These are phyloP conservation scores for Capronia americana DNA, from an alignment of 2,329 filamentous ascomycete genomes.

Conservation along the genomic window DNA sequence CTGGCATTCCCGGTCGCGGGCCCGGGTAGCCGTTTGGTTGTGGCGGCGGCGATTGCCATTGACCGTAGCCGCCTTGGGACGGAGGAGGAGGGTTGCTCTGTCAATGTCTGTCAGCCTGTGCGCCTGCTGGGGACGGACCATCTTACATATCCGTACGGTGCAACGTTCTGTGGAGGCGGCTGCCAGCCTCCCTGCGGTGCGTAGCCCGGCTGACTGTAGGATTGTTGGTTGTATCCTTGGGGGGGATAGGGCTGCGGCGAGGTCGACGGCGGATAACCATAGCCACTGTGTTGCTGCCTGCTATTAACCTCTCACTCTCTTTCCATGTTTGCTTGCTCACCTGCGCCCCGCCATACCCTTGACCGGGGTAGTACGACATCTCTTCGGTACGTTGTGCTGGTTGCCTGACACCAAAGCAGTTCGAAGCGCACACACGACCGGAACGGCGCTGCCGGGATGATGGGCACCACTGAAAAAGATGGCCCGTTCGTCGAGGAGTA, in stretches of 20 bases:
- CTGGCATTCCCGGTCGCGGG: slow-evolving; percentile 38
- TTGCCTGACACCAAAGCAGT: neutral
- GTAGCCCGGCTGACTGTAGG: slow-evolving; percentile 30
- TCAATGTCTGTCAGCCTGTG: neutral
- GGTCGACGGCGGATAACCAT: slow-evolving; percentile 41
- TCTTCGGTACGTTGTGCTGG: neutral
- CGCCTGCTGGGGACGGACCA: slow-evolving; percentile 12
- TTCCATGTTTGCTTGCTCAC: neutral
- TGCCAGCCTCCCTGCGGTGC: slow-evolving; percentile 44
- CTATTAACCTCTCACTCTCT: neutral
- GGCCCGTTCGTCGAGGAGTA: neutral
- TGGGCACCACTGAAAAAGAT: neutral
- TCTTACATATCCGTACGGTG: slow-evolving; percentile 30
- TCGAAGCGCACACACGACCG: neutral
- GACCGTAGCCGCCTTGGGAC: slow-evolving; percentile 45
- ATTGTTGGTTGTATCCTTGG: slow-evolving; percentile 19
- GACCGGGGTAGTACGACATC: slow-evolving; percentile 34
- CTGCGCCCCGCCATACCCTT: slow-evolving; percentile 45
- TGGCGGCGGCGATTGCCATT: slow-evolving; percentile 38
- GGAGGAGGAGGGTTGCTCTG: slow-evolving; percentile 42
- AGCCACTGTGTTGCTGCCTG: slow-evolving; percentile 50
- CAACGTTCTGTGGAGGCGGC: slow-evolving; percentile 50
- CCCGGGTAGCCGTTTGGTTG: slow-evolving; percentile 50
- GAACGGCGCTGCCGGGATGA: neutral
- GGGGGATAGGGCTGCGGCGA: slow-evolving; percentile 44